phyloP scores from a whole-genome alignment of 495 filamentous ascomycete genomes.

The Durotheca rogersii region DNA sequence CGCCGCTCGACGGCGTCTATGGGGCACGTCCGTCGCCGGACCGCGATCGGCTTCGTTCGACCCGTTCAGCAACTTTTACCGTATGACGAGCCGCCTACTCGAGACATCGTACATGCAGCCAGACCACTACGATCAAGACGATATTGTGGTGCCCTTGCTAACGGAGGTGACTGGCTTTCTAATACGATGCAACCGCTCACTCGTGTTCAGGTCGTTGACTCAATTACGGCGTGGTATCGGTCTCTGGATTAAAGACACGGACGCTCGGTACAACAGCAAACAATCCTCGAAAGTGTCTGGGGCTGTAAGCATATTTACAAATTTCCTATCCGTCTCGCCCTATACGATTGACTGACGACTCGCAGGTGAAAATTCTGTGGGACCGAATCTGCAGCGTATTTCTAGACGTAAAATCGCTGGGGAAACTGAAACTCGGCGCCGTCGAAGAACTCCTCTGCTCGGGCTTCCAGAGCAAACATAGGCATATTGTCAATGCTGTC shows the following conservation, averaged over 20 bases:
- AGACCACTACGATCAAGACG: constrained; percentile 25
- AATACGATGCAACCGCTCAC: constrained; percentile 39
- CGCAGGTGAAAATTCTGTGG: constrained; percentile 45
- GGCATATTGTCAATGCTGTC: constrained; percentile 42
- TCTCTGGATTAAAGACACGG: constrained; percentile 61
- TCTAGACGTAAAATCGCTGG: constrained; percentile 29
- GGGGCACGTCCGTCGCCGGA: constrained; percentile 53
- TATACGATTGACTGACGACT: constrained; percentile 19
- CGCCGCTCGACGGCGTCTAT: constrained; percentile 57
- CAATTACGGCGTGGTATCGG: constrained; percentile 60
- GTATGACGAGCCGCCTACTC: constrained; percentile 49
- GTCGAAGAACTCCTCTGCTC: constrained; percentile 46
- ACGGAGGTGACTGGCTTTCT: constrained; percentile 41
- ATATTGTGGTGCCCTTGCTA: constrained; percentile 30
- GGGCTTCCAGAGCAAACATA: constrained; percentile 46
- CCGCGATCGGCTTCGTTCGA: constrained; percentile 52
- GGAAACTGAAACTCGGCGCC: constrained; percentile 39
- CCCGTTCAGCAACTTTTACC: constrained; percentile 63
- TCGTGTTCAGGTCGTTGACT: constrained; percentile 44
- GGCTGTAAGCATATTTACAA: constrained; percentile 40
- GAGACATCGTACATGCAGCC: constrained; percentile 44
- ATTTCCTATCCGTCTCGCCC: background rate
- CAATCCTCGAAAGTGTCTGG: constrained; percentile 32
- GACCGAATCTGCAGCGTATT: constrained; percentile 41
- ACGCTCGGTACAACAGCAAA: constrained; percentile 36